phyloP scores from a whole-genome alignment of 345 rosid species.

The Populus alba region DNA sequence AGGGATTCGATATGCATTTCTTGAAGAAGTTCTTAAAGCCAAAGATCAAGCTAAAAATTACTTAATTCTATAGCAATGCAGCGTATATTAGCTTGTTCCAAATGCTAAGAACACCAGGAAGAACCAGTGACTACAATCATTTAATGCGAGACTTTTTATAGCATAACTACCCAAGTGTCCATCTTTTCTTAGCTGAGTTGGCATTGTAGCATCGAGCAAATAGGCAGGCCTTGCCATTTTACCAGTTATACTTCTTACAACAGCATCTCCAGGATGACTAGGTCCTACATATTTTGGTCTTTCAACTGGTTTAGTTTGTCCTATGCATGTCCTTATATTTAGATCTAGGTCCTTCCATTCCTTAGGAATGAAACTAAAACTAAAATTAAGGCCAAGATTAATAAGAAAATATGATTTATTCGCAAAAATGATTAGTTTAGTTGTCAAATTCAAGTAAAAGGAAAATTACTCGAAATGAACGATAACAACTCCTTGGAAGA shows the following conservation, averaged over 20 bases:
- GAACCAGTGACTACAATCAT: conserved; percentile 83
- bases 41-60: background rate
- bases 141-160: conserved; percentile 12
- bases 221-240: conserved; percentile 44
- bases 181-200: conserved; percentile 63
- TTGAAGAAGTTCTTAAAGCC: too few relatives aligned
- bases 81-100: conserved; percentile 71
- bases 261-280: conserved; percentile 31
- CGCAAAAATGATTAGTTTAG: too few relatives aligned
- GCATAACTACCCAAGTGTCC: conserved; percentile 60
- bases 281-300: conserved; percentile 40
- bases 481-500: conserved; percentile 63
- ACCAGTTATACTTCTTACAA: conserved; percentile 38
- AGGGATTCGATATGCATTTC: too few relatives aligned
- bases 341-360: conserved; percentile 44
- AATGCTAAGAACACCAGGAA: conserved; percentile 69
- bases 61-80: background rate
- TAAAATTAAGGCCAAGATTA: too few relatives aligned
- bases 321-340: conserved; percentile 29
- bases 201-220: conserved; percentile 52
- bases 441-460: background rate
- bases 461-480: conserved; percentile 38
- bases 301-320: conserved; percentile 51
- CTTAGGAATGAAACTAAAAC: too few relatives aligned
- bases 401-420: too few relatives aligned